Conservation (phyloP, 202 grass and related monocot species). For the Panicum virgatum region DNA sequence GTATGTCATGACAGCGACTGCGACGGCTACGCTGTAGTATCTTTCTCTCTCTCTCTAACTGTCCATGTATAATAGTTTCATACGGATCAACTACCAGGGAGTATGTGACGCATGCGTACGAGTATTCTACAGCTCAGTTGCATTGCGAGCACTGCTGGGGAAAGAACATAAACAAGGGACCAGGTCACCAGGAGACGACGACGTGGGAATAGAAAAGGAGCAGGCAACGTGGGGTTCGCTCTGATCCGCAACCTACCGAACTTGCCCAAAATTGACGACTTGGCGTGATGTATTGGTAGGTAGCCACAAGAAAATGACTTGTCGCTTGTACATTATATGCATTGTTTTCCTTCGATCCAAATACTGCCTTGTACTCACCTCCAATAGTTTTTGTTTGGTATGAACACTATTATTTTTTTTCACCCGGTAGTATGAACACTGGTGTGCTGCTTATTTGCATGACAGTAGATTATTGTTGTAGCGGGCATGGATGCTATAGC, state of each 20-base stretch:
- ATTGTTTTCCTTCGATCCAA: not conserved
- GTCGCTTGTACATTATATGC: not conserved
- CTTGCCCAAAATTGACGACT: slow-evolving; percentile 40
- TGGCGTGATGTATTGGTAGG: slow-evolving; percentile 39
- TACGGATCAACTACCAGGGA: slow-evolving; percentile 15
- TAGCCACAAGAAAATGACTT: slow-evolving; percentile 41
- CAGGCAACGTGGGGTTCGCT: slow-evolving; percentile 23
- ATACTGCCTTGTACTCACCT: not conserved
- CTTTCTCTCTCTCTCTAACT: not conserved
- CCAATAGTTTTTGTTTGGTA: slow-evolving; percentile 2
- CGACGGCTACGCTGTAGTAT: slow-evolving; percentile 12
- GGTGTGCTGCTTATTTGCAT: not conserved
- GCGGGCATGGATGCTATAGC: not conserved
- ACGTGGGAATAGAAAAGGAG: not conserved
- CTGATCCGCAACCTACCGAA: slow-evolving; percentile 38
- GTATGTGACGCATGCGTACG: not conserved
- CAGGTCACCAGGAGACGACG: not conserved
- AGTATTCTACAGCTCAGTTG: slow-evolving; percentile 13
- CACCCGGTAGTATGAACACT: not conserved
- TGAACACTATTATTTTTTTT: not conserved
- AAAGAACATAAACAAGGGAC: not conserved
- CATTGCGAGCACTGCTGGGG: not conserved
- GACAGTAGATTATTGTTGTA: not conserved
- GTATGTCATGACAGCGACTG: slow-evolving; percentile 22
- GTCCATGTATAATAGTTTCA: slow-evolving; percentile 16